A percentile compares a stretch with the other conserved stretches of the same genome.
Evolutionary conservation across 108 stramenopile species (phyloP).

Genomic region (Stephanodiscus triporus): DNA sequence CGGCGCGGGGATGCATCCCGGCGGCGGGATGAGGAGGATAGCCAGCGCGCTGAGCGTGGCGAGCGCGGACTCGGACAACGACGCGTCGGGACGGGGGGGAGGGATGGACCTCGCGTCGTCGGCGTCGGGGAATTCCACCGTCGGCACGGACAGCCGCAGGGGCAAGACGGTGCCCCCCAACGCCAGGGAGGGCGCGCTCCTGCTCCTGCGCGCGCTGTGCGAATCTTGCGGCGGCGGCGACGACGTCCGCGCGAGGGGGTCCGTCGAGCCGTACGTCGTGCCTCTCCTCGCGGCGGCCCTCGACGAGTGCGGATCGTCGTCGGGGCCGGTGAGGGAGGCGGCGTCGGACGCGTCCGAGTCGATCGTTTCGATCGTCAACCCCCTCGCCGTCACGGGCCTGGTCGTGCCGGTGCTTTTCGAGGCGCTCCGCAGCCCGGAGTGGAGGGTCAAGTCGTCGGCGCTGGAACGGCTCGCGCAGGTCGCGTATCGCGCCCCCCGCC

Average conservation of each 20-base stretch:
- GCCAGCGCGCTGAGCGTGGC: slow-evolving; percentile 70
- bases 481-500: slow-evolving; percentile 57
- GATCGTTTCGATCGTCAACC: slow-evolving; percentile 68
- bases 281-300: slow-evolving; percentile 81
- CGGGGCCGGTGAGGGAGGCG: slow-evolving; percentile 72
- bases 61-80: slow-evolving; percentile 63
- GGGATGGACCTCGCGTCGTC: slow-evolving; percentile 37
- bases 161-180: slow-evolving; percentile 80
- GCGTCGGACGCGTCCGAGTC: slow-evolving; percentile 77
- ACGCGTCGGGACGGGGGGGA: slow-evolving; percentile 4
- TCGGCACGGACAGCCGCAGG: slow-evolving; percentile 71
- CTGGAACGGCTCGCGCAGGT: slow-evolving; percentile 76
- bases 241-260: no score
- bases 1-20: slow-evolving; percentile 45
- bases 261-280: slow-evolving; percentile 82
- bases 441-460: slow-evolving; percentile 82
- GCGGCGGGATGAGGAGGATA: slow-evolving; percentile 77
- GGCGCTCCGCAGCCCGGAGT: slow-evolving; percentile 75
- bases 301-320: slow-evolving; percentile 80
- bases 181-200: slow-evolving; percentile 81
- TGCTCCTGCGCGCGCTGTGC: slow-evolving; percentile 82
- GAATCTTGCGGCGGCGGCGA: slow-evolving; percentile 59
- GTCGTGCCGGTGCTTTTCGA: slow-evolving; percentile 79
- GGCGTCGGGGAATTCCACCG: slow-evolving; percentile 31
- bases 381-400: slow-evolving; percentile 66